A percentile compares a stretch with the other conserved stretches of the same genome.
Evolutionary conservation across 73 alveolate genomes (phyloP).

Genomic region (Tetrahymena thermophila): DNA sequence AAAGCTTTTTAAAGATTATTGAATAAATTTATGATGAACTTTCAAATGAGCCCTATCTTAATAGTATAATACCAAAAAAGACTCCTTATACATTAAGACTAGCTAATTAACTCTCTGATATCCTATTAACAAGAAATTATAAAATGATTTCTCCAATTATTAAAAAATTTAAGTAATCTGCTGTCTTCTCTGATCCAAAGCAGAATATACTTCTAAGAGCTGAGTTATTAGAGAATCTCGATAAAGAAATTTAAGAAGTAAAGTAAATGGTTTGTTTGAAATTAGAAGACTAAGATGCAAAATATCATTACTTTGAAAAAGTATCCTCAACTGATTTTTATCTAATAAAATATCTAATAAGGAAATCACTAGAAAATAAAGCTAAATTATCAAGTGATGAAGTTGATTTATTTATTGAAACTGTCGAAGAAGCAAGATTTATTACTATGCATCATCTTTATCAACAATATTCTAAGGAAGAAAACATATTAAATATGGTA

Average conservation of each 20-base stretch:
- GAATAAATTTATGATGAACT: not conserved
- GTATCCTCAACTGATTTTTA: not conserved
- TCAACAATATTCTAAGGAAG: not conserved
- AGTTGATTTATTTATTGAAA: not conserved
- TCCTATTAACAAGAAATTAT: not conserved
- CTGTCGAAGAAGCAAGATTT: not conserved
- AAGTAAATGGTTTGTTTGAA: not conserved
- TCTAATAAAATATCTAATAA: not conserved
- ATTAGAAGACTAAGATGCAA: not conserved
- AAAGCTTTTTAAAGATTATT: not conserved
- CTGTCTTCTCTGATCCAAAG: not conserved
- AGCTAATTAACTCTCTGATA: not conserved
- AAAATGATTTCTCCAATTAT: not conserved
- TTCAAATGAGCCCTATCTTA: not conserved
- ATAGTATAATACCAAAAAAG: not conserved
- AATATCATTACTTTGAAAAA: not conserved
- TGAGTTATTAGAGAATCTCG: not conserved
- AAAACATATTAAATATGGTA: not conserved
- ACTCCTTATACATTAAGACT: not conserved
- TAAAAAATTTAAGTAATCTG: not conserved
- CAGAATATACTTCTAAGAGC: not conserved
- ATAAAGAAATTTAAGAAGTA: not conserved
- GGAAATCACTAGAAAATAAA: not conserved
- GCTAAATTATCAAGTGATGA: not conserved
- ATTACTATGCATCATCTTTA: not conserved